phyloP scores from a whole-genome alignment of 2,329 filamentous ascomycete species.

The Blastomyces silverae region DNA sequence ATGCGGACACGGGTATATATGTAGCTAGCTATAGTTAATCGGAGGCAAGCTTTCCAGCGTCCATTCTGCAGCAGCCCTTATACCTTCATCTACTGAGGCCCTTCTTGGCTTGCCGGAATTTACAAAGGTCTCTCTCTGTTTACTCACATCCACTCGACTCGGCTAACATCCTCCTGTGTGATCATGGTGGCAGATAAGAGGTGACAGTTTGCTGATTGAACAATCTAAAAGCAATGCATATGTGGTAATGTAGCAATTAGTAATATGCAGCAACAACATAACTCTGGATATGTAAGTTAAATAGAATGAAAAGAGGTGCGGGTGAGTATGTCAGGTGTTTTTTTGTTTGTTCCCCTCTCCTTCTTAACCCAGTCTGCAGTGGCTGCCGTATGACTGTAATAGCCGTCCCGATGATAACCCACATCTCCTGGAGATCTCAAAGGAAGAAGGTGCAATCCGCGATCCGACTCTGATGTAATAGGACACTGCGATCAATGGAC shows the following conservation, averaged over 20 bases:
- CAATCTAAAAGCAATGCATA: too few species aligned
- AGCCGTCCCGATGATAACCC: neutral
- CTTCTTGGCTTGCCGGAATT: neutral
- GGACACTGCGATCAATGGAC: neutral
- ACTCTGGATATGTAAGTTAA: too few species aligned
- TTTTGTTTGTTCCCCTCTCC: too few species aligned
- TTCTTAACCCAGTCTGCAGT: too few species aligned
- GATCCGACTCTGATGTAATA: neutral
- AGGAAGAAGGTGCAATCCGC: neutral
- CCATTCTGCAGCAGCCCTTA: too few species aligned
- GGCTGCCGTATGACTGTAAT: too few species aligned
- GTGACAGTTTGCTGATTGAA: neutral
- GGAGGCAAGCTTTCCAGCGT: too few species aligned
- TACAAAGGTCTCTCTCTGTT: neutral
- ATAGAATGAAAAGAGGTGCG: too few species aligned
- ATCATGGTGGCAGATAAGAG: neutral
- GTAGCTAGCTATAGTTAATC: too few species aligned
- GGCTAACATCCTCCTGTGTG: neutral
- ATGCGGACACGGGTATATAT: neutral
- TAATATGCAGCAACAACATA: too few species aligned
- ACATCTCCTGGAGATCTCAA: neutral
- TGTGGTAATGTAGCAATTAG: too few species aligned
- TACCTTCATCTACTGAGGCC: neutral
- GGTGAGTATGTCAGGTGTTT: too few species aligned
- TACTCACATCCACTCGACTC: neutral